Base-by-base conservation (phyloP, 176 grass and related monocot genomes). In the Pontederia paniculata region DNA sequence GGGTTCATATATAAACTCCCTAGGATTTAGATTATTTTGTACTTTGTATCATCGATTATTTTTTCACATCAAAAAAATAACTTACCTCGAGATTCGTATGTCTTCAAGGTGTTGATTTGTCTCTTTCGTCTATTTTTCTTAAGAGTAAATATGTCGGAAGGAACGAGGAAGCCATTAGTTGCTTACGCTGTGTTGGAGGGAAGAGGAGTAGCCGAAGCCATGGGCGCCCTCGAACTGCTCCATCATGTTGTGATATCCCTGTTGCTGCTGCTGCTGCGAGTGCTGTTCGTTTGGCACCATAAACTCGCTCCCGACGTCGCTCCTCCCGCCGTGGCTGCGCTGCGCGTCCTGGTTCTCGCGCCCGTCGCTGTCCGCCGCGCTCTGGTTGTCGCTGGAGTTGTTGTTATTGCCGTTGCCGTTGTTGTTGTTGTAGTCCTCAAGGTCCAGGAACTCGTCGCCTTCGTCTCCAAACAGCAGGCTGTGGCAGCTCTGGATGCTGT, bases 381-480 rank as follows among this genome's bases (percentile, higher is more conserved):
- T 28, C 17, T 21, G 49, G 13, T 22, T 67, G n/a, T 67, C 64
- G 28, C 49, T 10, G 49, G 64, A 42, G 50, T 67, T 31, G 21
- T 57, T 23, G 12, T 41, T 11, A 8, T 10, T 12, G n/a, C 56
- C 9, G 28, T 23, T 10, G 49, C 28, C 13, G n/a, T 23, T n/a
- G 28, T 23, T 10, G 49, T 48, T 19, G 50, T 67, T 43, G 64
- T 54, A 44, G n/a, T 44, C 64, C 1, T 52, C 48, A 16, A 67
- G 31, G 64, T 67, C 64, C 64, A 54, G 20, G 50, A 67, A 53
- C 10, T 52, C 64, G 1, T 67, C 64, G 9, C 42, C 64, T 25
- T 21, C 50, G 8, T 65, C 62, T 13, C 22, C 47, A 13, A 23
- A 57, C 9, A n/a, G 48, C 12, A 28, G 54, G 13, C 44, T 4